Percentiles rank a stretch among this genome's conserved stretches.
These are phyloP conservation scores for Silene conica DNA, from an alignment of 148 eudicot species.

Conservation along the genomic window DNA sequence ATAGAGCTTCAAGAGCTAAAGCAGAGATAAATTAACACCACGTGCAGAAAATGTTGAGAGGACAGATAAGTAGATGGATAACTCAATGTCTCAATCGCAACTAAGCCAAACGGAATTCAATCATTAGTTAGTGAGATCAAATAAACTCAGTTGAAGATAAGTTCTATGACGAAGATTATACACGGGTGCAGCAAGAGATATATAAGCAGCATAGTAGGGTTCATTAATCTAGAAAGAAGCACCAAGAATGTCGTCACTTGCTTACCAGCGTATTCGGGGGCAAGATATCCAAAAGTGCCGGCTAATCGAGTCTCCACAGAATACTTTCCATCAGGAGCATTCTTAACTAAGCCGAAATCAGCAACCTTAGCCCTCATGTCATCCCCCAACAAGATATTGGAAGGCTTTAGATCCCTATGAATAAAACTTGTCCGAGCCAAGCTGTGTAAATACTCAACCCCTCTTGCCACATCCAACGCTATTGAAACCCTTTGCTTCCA, in stretches of 20 bases:
- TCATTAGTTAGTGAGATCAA: not conserved
- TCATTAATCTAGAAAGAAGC: not conserved
- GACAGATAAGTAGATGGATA: not conserved
- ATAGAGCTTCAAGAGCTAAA: too few species aligned
- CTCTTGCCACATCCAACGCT: constrained; percentile 28
- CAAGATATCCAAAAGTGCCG: constrained; percentile 32
- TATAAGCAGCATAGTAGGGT: not conserved
- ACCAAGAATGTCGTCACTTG: not conserved
- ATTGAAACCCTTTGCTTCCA: constrained; percentile 28
- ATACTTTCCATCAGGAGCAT: constrained; percentile 31
- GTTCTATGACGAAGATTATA: too few species aligned
- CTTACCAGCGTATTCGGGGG: constrained; percentile 33
- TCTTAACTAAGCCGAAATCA: constrained; percentile 30
- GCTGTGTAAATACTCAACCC: constrained; percentile 27
- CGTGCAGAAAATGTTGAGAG: not conserved
- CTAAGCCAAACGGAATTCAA: not conserved
- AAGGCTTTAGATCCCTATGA: constrained; percentile 29
- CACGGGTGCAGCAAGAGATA: not conserved
- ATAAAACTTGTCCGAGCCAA: constrained; percentile 27
- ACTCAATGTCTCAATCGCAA: not conserved
- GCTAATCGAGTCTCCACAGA: constrained; percentile 31
- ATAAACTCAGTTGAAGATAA: too few species aligned
- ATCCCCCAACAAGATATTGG: constrained; percentile 30
- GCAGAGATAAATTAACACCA: constrained; percentile 1
- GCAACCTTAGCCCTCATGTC: constrained; percentile 36